Evolutionary conservation across 1,139 yeast species (phyloP).

Genomic region (Yamadazyma triangularis): DNA sequence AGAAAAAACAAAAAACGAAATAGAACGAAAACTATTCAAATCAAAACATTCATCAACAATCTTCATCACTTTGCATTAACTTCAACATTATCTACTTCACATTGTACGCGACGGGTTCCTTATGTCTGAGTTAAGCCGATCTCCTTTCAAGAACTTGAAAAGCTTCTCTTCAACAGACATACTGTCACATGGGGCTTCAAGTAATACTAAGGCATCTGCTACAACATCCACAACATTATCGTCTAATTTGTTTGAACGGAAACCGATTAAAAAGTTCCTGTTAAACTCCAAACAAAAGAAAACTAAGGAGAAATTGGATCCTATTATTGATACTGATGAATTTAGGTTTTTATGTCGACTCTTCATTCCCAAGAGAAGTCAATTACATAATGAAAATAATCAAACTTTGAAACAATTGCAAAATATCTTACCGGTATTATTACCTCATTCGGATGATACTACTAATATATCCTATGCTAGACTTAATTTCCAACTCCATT

Average conservation of each 20-base stretch:
- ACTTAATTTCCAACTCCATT: slow-evolving; percentile 34
- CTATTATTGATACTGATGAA: slow-evolving; percentile 19
- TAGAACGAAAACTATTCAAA: too few relatives aligned
- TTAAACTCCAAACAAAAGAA: slow-evolving; percentile 6
- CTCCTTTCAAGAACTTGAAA: slow-evolving; percentile 1
- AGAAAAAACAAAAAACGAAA: too few relatives aligned
- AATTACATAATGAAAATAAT: slow-evolving; percentile 16
- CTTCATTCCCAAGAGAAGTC: slow-evolving; percentile 30
- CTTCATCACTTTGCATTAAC: too few relatives aligned
- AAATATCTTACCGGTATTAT: slow-evolving; percentile 22
- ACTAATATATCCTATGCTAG: slow-evolving; percentile 13
- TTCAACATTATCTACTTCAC: too few relatives aligned
- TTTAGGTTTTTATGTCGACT: slow-evolving; percentile 30
- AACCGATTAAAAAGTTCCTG: slow-evolving; percentile 2
- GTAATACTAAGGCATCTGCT: slow-evolving; percentile 12
- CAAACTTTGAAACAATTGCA: slow-evolving; percentile 21
- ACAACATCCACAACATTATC: slow-evolving; percentile 14
- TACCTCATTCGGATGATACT: slow-evolving; percentile 13
- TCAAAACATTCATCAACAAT: too few relatives aligned
- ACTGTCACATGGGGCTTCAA: slow-evolving; percentile 7
- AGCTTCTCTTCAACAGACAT: slow-evolving; percentile 5
- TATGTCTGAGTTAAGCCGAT: too few relatives aligned
- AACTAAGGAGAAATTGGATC: slow-evolving; percentile 7
- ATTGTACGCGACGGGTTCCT: too few relatives aligned
- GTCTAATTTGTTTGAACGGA: slow-evolving; percentile 8